These are phyloP conservation scores for Paraphaeosphaeria minitans DNA, from an alignment of 2,329 filamentous ascomycete genomes.

Conservation along the genomic window DNA sequence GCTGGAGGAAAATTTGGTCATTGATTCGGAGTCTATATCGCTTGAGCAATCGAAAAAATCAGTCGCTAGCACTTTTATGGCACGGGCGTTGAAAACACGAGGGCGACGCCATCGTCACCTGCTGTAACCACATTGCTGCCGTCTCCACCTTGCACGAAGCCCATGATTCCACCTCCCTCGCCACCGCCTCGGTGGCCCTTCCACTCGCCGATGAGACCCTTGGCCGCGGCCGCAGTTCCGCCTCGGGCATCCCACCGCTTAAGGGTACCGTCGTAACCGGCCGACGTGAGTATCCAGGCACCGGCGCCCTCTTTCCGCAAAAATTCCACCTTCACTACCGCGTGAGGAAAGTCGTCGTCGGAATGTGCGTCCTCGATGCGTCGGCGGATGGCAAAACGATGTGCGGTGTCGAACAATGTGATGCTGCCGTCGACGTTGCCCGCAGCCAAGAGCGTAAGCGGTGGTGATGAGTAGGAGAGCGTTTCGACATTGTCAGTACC, in stretches of 20 bases:
- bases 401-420: conserved; percentile 82
- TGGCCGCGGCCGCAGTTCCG: conserved; percentile 67
- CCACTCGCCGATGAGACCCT: conserved; percentile 84
- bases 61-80: neutral
- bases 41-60: neutral
- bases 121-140: conserved; percentile 83
- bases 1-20: neutral
- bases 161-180: conserved; percentile 85
- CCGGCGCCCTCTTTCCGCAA: conserved; percentile 57
- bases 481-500: conserved; percentile 83
- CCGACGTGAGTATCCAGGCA: conserved; percentile 79
- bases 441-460: conserved; percentile 64
- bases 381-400: conserved; percentile 83
- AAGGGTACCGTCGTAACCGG: conserved; percentile 90
- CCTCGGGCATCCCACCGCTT: conserved; percentile 83
- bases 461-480: conserved; percentile 66
- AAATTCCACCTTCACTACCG: conserved; percentile 93
- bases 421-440: conserved; percentile 72
- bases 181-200: conserved; percentile 84
- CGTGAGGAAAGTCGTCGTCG: conserved; percentile 71
- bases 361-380: conserved; percentile 84
- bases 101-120: conserved; percentile 71
- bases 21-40: neutral
- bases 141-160: conserved; percentile 79
- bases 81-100: conserved; percentile 33